Conservation (phyloP, 106 monocot species). For the Triglochin maritima region DNA sequence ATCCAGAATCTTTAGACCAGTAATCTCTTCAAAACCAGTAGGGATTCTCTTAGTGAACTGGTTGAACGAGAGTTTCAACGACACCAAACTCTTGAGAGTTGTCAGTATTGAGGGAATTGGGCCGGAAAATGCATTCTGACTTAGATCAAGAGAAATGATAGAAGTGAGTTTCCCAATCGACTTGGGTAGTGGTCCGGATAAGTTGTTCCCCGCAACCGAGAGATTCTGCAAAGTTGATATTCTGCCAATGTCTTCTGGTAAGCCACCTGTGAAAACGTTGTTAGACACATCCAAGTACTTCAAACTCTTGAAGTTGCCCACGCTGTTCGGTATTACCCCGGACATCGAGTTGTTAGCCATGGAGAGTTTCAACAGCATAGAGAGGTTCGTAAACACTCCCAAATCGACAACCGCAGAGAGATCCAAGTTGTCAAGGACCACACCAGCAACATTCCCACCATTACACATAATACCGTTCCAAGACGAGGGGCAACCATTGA, state of each 20-base stretch:
- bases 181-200: constrained; percentile 65
- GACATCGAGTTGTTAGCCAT: constrained; percentile 64
- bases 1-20: constrained; percentile 42
- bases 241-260: constrained; percentile 48
- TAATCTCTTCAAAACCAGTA: constrained; percentile 36
- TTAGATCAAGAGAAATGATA: constrained; percentile 64
- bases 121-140: constrained; percentile 59
- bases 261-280: constrained; percentile 53
- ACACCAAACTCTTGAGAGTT: constrained; percentile 33
- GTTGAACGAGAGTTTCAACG: constrained; percentile 61
- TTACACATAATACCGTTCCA: constrained; percentile 94
- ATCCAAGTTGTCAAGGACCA: constrained; percentile 54
- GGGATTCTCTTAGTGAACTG: constrained; percentile 44
- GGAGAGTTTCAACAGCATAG: constrained; percentile 68
- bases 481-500: constrained; percentile 87
- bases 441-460: constrained; percentile 53
- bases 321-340: constrained; percentile 29
- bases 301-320: constrained; percentile 44
- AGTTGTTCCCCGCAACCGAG: constrained; percentile 65
- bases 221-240: constrained; percentile 65
- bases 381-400: constrained; percentile 44
- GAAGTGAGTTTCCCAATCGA: constrained; percentile 53
- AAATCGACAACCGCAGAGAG: constrained; percentile 42
- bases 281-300: constrained; percentile 76
- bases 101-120: constrained; percentile 37